phyloP scores from a whole-genome alignment of 805 yeast genomes.

The Zygosaccharomyces kombuchaensis region DNA sequence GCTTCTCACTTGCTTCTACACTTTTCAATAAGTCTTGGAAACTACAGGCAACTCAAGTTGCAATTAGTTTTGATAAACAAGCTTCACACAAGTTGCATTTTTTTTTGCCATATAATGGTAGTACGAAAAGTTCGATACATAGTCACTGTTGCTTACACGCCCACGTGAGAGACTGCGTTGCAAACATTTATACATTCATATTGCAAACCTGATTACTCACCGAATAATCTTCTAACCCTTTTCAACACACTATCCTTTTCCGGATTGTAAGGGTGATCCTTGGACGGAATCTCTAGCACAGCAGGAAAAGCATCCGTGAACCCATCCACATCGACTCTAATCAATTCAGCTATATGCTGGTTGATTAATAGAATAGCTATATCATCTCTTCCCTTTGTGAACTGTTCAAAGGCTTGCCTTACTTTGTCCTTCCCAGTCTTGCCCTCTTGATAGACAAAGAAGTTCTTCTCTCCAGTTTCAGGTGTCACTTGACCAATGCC shows the following conservation, averaged over 20 bases:
- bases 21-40: no score
- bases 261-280: slow-evolving; percentile 98
- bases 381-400: slow-evolving; percentile 73
- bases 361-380: slow-evolving; percentile 90
- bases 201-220: slow-evolving; percentile 52
- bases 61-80: no score
- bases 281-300: slow-evolving; percentile 91
- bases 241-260: slow-evolving; percentile 94
- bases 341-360: slow-evolving; percentile 90
- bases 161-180: no score
- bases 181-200: no score
- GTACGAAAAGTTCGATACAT: no score
- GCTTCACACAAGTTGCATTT: no score
- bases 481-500: slow-evolving; percentile 82
- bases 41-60: no score
- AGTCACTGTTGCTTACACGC: no score
- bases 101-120: no score
- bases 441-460: slow-evolving; percentile 69
- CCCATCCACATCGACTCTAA: slow-evolving; percentile 74
- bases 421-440: slow-evolving; percentile 75
- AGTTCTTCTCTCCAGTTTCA: slow-evolving; percentile 60
- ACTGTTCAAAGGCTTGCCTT: slow-evolving; percentile 67
- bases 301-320: slow-evolving; percentile 94
- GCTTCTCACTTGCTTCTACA: no score
- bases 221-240: slow-evolving; percentile 91